Evolutionary conservation across 176 grass and related monocot genomes (phyloP).

Genomic region (Poa pratensis): DNA sequence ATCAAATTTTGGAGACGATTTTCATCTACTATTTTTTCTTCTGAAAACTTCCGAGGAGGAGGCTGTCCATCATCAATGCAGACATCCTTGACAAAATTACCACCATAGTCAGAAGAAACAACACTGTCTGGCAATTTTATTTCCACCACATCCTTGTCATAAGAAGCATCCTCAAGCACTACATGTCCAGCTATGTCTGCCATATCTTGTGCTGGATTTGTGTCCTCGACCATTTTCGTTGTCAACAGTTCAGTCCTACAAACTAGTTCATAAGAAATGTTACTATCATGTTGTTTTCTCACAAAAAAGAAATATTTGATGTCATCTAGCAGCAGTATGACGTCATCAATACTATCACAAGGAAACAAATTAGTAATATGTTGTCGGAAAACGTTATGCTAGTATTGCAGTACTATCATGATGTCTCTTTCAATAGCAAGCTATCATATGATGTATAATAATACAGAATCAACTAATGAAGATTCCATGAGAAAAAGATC

Average conservation of each 20-base stretch:
- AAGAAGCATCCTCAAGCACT: constrained; percentile 41
- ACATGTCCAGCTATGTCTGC: constrained; percentile 43
- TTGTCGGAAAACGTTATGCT: constrained; percentile 27
- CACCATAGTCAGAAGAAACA: constrained; percentile 39
- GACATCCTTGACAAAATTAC: constrained; percentile 81
- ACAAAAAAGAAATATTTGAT: background rate
- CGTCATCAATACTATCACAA: constrained; percentile 25
- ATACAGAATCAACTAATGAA: constrained; percentile 1
- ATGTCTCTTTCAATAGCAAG: background rate
- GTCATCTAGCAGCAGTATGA: constrained; percentile 12
- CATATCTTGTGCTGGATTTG: constrained; percentile 37
- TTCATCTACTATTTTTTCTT: constrained; percentile 42
- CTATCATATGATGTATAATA: constrained; percentile 8
- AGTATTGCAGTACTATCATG: constrained; percentile 12
- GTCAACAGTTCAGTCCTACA: constrained; percentile 32
- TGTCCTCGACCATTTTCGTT: constrained; percentile 53
- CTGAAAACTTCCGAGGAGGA: constrained; percentile 38
- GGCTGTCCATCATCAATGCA: constrained; percentile 63
- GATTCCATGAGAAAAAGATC: constrained; percentile 23
- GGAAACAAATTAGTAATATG: background rate
- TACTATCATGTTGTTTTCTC: constrained; percentile 9
- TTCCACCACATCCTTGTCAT: constrained; percentile 72
- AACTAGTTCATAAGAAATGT: constrained; percentile 10
- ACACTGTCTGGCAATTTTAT: constrained; percentile 57
- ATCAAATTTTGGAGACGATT: constrained; percentile 33